Percentiles rank a stretch among this genome's conserved stretches.
These are phyloP conservation scores for Pyrenophora graminea DNA, from an alignment of 2,329 filamentous ascomycete genomes.

Conservation along the genomic window DNA sequence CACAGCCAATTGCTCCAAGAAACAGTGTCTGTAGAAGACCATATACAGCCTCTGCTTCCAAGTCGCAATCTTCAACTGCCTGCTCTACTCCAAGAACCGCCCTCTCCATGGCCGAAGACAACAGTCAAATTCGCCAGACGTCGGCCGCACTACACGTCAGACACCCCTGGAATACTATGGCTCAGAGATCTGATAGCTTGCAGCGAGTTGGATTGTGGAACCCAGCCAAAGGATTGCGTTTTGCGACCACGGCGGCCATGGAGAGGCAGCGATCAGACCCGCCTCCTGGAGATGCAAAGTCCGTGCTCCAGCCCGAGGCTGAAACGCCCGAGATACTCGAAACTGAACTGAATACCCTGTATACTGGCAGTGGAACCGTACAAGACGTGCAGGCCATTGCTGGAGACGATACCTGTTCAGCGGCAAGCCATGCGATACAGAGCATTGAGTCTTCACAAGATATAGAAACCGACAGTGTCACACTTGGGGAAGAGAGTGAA, in stretches of 20 bases:
- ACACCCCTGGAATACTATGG: neutral
- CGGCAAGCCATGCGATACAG: neutral
- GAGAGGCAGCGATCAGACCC: neutral
- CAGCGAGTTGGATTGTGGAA: conserved; percentile 11
- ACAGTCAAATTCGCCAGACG: neutral
- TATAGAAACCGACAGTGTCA: neutral
- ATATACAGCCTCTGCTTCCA: neutral
- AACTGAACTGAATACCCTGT: neutral
- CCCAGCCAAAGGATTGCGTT: conserved; percentile 11
- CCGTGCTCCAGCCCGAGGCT: neutral
- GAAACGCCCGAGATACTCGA: neutral
- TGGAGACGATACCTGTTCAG: neutral
- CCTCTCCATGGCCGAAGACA: neutral
- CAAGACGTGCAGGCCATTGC: neutral
- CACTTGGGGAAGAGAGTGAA: conserved; percentile 1
- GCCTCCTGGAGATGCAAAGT: neutral
- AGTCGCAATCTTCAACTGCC: neutral
- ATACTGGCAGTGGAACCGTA: neutral
- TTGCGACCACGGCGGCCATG: conserved; percentile 10
- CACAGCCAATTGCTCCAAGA: conserved; percentile 20
- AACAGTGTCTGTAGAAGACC: conserved; percentile 5
- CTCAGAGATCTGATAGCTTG: neutral
- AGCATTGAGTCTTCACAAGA: neutral
- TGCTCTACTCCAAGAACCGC: neutral
- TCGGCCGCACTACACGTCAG: conserved; percentile 6